Base-by-base conservation (phyloP, 345 rosid species). In the Balakata baccata region DNA sequence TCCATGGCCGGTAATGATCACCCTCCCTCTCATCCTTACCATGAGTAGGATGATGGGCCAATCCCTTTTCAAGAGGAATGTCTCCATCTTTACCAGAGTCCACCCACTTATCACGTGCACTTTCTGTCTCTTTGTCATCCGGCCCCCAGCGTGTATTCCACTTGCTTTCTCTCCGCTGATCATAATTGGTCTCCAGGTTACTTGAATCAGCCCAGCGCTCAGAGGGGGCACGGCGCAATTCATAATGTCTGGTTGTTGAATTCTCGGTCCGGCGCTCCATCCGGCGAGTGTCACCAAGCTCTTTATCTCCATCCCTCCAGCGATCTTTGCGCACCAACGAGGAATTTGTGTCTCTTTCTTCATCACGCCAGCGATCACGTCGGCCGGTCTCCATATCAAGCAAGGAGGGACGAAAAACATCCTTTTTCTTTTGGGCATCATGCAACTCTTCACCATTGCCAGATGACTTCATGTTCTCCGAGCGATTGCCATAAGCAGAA, bases 91-190 rank as follows among this genome's bases (percentile, higher is more conserved):
- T 91, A 14, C 90, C 84, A 82, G 89, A 68, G 54, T 89, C 95
- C 46, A 69, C 66, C 88, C 85, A 82, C 84, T 83, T 89, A 22
- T 87, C 92, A 57, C 81, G 93, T 13, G 69, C 73, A 67, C 78
- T 85, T 62, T 89, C 94, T 50, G 73, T 63, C 61, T 80, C 96
- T 78, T 87, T 95, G 53, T 87, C 87, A 65, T 86, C 96, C 80
- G 96, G 98, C 0, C 99, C 98, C 96, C 99, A 95, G 73, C 97
- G 94, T 49, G 97, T 83, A 84, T 90, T 95, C 98, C 99, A 95
- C 86, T 95, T 95, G 89, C 89, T 91, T 83, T 92, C 99, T 20
- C 97, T 93, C 49, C 94, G 86, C 82, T 89, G 98, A 70, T 91
- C 97, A 75, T 88, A 69, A 66, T 67, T 89, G 72, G 83, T 74